Evolutionary conservation across 768 basidiomycete species (phyloP), one percentile per base, ranked within the genome.

Genomic region (Leccinum obscurum): DNA sequence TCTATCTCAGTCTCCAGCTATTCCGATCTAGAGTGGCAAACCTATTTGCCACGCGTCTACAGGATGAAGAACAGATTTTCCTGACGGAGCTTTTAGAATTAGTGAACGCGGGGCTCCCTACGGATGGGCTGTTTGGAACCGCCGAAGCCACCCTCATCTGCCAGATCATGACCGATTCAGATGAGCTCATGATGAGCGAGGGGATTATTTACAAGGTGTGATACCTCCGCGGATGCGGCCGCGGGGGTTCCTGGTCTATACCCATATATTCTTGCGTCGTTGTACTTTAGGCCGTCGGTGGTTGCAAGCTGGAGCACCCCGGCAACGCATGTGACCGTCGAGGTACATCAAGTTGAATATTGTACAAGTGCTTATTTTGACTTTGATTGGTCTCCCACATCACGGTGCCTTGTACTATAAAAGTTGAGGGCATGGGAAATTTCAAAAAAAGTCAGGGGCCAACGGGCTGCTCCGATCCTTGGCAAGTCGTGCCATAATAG

Each of bases 191-290:
- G 91, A 80, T 93, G 67, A 89, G 88, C 64, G 92, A 91, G 34
- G 90, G 88, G 34, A 86, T 92, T 58, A 83, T 95, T 56, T 95
- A 95, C 78, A 93, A 87, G 74, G 85, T 93, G 58, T 93, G 77
- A 75, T 57, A 58, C 51, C 49, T 22, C 53, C 50, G 54, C 46
- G 52, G 59, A 35, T 13, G 55, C 55, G 17, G 9, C 46, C n/a
- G 37, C 50, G 24, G 35, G 54, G 53, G 11, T 26, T 57, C 46
- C 24, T 8, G 24, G 44, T 35, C 49, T 54, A 54, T 37, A 8
- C 28, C 39, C n/a, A 44, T 11, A 30, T 34, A 11, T 52, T 37
- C 3, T 22, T 26, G 34, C 48, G 56, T 52, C 4, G 39, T 54
- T 53, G 54, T 58, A 54, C 46, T 26, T 2, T 52, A 15, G 30